Base-by-base conservation (phyloP, 1,284 basidiomycete genomes). In the Schizopora paradoxa region DNA sequence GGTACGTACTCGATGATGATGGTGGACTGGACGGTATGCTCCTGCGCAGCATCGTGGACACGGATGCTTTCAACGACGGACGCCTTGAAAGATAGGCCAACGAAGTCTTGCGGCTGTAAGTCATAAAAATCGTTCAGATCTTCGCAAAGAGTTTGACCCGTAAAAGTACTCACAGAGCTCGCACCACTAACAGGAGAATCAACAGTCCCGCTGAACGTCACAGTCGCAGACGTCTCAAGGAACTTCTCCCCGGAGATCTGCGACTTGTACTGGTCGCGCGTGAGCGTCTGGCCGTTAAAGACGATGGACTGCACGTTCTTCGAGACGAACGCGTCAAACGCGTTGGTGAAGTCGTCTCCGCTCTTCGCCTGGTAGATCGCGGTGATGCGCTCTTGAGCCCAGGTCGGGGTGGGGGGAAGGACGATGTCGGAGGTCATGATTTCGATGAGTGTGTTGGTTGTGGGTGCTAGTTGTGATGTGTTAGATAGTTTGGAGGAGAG, bases 181-280 rank as follows among this genome's bases (percentile, higher is more conserved):
- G n/a, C n/a, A n/a, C n/a, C n/a, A n/a, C n/a, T n/a, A n/a, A n/a
- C 41, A 11, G 56, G 54, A n/a, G 60, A 58, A 18, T 56, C 52
- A 11, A 62, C 56, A 3, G 54, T 45, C 5, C 53, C 54, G 4
- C 29, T 43, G 48, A 61, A 63, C 5, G 50, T 48, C 13, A 66
- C 56, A 14, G 18, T 45, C 2, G 62, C 62, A 34, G 54, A 52
- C 2, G 47, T 47, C 51, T 63, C 62, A 22, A 56, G 50, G 38
- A 64, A 59, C 2, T 55, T 56, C 51, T 61, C 57, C 6, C 48
- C 51, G 19, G 56, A 55, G 6, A 64, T 40, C 45, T 57, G 55
- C 45, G 55, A 36, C 35, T 61, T 56, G 51, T 63, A 64, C 27
- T 59, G 56, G 14, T 59, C 59, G 11, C 60, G 58, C 34, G 62